These are phyloP conservation scores for Citrus glauca DNA, from an alignment of 345 rosid species.

Conservation along the genomic window DNA sequence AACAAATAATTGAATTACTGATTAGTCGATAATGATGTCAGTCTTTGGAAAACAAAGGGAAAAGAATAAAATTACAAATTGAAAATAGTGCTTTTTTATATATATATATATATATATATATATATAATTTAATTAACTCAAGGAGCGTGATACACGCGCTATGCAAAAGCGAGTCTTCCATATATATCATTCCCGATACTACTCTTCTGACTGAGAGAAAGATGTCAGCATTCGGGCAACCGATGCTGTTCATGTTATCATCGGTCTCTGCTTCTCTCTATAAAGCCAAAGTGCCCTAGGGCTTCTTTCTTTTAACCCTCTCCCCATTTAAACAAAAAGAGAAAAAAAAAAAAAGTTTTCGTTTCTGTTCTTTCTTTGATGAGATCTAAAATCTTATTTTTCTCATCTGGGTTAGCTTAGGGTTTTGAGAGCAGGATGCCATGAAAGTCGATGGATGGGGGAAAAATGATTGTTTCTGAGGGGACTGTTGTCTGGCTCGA, in stretches of 20 bases:
- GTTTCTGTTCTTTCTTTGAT: background rate
- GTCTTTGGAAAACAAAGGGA: too few species aligned
- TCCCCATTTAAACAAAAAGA: background rate
- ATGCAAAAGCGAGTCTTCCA: background rate
- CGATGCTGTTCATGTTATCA: too few species aligned
- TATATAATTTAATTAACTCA: too few species aligned
- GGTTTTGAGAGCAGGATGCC: too few species aligned
- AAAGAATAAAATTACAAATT: too few species aligned
- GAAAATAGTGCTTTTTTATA: too few species aligned
- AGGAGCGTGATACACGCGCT: constrained; percentile 10
- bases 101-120: too few species aligned
- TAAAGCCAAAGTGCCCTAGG: constrained; percentile 18
- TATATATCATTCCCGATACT: too few species aligned
- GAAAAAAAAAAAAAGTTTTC: background rate
- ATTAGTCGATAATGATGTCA: too few species aligned
- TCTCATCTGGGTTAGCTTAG: background rate
- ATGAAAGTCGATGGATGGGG: background rate
- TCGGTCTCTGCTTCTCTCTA: constrained; percentile 1
- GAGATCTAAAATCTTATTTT: background rate
- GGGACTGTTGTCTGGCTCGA: constrained; percentile 18
- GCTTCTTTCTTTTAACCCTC: constrained; percentile 1
- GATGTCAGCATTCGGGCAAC: too few species aligned
- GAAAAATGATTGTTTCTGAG: constrained; percentile 17
- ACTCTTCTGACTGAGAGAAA: too few species aligned
- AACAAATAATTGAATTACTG: too few species aligned